A percentile compares a stretch with the other conserved stretches of the same genome.
Evolutionary conservation across 1,139 yeast species (phyloP).

Genomic region (Hyphopichia wangnamkhiaoensis): DNA sequence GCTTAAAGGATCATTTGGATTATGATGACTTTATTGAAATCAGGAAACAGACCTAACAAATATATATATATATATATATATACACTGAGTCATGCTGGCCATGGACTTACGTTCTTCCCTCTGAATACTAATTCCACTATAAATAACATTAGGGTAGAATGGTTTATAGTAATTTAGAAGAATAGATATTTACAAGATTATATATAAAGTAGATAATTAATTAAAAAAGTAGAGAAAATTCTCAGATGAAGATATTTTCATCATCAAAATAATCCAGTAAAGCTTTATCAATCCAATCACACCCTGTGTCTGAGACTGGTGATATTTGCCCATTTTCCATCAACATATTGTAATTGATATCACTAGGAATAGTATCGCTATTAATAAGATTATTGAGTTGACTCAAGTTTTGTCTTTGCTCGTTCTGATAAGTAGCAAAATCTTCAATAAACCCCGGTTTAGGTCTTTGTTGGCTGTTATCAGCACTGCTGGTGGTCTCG

Average conservation of each 20-base stretch:
- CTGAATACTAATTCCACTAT: too few relatives aligned
- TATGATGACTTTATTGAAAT: slow-evolving; percentile 27
- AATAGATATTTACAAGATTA: neutral
- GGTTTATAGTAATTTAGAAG: too few relatives aligned
- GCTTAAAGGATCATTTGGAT: slow-evolving; percentile 29
- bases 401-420: neutral
- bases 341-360: neutral
- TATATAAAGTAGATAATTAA: neutral
- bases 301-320: slow-evolving; percentile 51
- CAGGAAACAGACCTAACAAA: slow-evolving; percentile 7
- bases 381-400: neutral
- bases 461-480: slow-evolving; percentile 1
- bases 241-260: slow-evolving; percentile 4
- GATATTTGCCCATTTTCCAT: slow-evolving; percentile 14
- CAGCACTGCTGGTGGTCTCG: too few relatives aligned
- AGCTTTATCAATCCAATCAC: slow-evolving; percentile 54
- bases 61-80: neutral
- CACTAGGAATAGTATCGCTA: neutral
- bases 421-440: neutral
- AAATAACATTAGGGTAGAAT: too few relatives aligned
- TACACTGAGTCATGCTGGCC: neutral
- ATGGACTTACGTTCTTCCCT: too few relatives aligned
- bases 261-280: slow-evolving; percentile 19
- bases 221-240: neutral
- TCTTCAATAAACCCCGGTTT: slow-evolving; percentile 1